Evolutionary conservation across 345 rosid genomes (phyloP), one percentile per base, ranked within the genome.

Genomic region (Linum lewisii): DNA sequence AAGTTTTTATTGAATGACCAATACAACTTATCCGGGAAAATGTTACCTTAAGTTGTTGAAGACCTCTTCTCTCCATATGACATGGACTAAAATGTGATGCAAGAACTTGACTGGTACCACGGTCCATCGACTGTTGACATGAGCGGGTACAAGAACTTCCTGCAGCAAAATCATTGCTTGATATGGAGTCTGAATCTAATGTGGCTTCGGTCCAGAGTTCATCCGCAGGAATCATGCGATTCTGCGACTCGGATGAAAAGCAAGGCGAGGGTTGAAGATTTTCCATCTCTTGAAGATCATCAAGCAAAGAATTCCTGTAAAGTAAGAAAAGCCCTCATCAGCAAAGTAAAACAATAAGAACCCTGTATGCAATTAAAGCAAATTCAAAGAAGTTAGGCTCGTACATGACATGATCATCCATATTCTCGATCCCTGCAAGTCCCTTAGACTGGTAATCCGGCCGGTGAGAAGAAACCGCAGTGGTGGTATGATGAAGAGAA

Each of bases 291-390:
- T 77, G 78, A 10, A 37, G 49, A 66, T 80, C 83, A 50, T 71
- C 82, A 24, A 78, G 65, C 16, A 75, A 60, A 57, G 86, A 81
- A 65, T 65, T 73, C 72, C 90, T 84, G 80, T 64, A 67, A 63
- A 2, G 29, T 58, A 52, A 29, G 58, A 59, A 51, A 66, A 60
- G 15, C 26, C 34, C 37, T 6, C 56, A 45, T 21, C 19, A 63
- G 51, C 15, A 49, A 51, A 8, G 23, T 57, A 15, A 71, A 59
- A 54, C 36, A 37, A 63, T 54, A 66, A 74, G 34, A 29, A 29
- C 7, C 2, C 34, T 29, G 0, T 29, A 29, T 29, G 34, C 53
- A 64, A 73, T 77, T 61, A 59, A 73, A 74, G 68, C 61, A 75
- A 72, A 75, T 72, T 50, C 45, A 37, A 61, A 42, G 15, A 52